Conservation (phyloP, 2,329 filamentous ascomycete genomes). For the Cucurbitaria berberidis region DNA sequence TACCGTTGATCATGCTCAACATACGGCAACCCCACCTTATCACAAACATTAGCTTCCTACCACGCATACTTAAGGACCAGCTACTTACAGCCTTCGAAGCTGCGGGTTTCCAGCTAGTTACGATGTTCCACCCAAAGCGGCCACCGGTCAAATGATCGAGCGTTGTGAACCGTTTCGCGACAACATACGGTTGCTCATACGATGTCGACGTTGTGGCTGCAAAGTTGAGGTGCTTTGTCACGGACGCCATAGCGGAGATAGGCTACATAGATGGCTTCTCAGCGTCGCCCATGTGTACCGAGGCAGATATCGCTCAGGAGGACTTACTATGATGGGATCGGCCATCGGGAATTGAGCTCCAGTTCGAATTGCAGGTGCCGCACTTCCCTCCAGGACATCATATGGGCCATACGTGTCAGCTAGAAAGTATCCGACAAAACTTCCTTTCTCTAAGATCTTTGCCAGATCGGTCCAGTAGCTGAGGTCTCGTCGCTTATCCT, state of each 20-base stretch:
- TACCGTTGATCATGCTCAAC: constrained; percentile 69
- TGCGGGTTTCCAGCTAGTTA: constrained; percentile 69
- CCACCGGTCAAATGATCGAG: constrained; percentile 69
- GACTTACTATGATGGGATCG: constrained; percentile 57
- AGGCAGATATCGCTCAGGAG: background rate
- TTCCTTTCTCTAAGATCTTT: constrained; percentile 33
- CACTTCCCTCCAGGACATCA: constrained; percentile 56
- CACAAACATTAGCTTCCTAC: background rate
- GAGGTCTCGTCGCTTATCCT: constrained; percentile 23
- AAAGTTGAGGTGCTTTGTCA: constrained; percentile 67
- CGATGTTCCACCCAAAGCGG: constrained; percentile 57
- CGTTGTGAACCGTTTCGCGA: constrained; percentile 66
- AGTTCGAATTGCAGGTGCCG: constrained; percentile 63
- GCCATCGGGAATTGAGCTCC: constrained; percentile 72
- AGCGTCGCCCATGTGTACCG: background rate
- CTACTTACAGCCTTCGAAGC: constrained; percentile 53
- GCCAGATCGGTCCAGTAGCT: constrained; percentile 39
- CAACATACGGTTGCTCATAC: constrained; percentile 70
- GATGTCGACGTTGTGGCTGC: constrained; percentile 69
- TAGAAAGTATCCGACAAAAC: constrained; percentile 43
- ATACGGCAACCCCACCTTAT: constrained; percentile 11
- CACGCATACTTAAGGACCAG: background rate
- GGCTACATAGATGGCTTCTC: constrained; percentile 45
- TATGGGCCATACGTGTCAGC: constrained; percentile 63
- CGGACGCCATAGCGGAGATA: constrained; percentile 69